Conservation (phyloP, 192 early-diverging fungal species). For the Linnemannia zychae region DNA sequence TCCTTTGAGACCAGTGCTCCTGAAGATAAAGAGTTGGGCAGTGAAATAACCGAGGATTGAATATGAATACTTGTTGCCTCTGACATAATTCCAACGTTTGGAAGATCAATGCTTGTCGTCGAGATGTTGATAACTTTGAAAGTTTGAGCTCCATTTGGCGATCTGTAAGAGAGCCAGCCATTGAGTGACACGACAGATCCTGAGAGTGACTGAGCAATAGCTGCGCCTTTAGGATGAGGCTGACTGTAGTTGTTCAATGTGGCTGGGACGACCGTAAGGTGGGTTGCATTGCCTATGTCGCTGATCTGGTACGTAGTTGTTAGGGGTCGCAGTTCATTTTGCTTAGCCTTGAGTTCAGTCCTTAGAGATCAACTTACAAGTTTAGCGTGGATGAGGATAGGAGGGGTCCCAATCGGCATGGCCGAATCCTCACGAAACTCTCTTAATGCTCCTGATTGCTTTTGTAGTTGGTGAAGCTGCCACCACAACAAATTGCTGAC, state of each 20-base stretch:
- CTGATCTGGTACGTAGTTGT: constrained; percentile 8
- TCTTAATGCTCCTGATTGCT: background rate
- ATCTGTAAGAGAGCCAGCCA: constrained; percentile 36
- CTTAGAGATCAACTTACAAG: background rate
- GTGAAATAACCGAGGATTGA: background rate
- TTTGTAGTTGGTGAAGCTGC: constrained; percentile 11
- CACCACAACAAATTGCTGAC: constrained; percentile 44
- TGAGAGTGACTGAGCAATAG: constrained; percentile 35
- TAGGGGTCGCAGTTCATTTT: background rate
- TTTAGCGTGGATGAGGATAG: background rate
- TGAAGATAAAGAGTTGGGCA: background rate
- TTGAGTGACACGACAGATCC: constrained; percentile 27
- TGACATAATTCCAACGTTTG: constrained; percentile 28
- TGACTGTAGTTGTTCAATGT: background rate
- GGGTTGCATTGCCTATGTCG: constrained; percentile 27
- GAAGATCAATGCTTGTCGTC: constrained; percentile 1
- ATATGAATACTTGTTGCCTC: constrained; percentile 23
- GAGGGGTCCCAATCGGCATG: constrained; percentile 6
- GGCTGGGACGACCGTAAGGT: background rate
- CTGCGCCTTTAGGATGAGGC: background rate
- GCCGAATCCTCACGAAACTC: constrained; percentile 7
- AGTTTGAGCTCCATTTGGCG: constrained; percentile 31
- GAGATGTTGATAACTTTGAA: constrained; percentile 21
- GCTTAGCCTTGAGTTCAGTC: background rate
- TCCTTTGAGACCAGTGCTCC: constrained; percentile 2